Conservation (phyloP, 179 eudicot species). For the Camellia oleifera region DNA sequence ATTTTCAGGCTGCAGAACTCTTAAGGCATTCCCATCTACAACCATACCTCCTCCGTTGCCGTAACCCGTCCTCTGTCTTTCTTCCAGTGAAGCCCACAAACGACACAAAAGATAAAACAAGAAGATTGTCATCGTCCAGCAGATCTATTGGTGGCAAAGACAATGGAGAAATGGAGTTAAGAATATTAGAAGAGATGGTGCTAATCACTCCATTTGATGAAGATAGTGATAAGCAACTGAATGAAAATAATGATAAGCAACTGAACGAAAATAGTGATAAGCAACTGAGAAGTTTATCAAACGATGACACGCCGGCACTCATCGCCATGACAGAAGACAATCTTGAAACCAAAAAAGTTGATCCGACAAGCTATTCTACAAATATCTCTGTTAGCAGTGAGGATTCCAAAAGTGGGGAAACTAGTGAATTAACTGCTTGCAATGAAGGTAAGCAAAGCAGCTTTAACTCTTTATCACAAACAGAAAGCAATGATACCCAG, state of each 20-base stretch:
- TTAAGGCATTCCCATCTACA: conserved; percentile 82
- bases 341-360: conserved; percentile 86
- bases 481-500: conserved; percentile 31
- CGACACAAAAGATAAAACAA: conserved; percentile 47
- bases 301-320: conserved; percentile 39
- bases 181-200: conserved; percentile 31
- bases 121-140: conserved; percentile 41
- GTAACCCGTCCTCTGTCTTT: conserved; percentile 64
- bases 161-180: conserved; percentile 32
- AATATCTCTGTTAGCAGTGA: conserved; percentile 55
- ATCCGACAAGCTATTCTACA: conserved; percentile 67
- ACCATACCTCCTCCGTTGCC: conserved; percentile 66
- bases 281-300: conserved; percentile 28
- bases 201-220: conserved; percentile 37
- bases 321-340: conserved; percentile 44
- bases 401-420: conserved; percentile 50
- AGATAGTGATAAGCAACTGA: conserved; percentile 18
- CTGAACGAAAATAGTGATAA: conserved; percentile 20
- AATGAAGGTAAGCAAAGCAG: conserved; percentile 36
- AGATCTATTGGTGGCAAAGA: conserved; percentile 38
- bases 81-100: conserved; percentile 77
- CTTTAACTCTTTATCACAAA: conserved; percentile 26
- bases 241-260: conserved; percentile 3
- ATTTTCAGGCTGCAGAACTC: conserved; percentile 78
- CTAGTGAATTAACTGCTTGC: conserved; percentile 40